Conservation (phyloP, 2,329 filamentous ascomycete species). For the Ophioceras dolichostomum region DNA sequence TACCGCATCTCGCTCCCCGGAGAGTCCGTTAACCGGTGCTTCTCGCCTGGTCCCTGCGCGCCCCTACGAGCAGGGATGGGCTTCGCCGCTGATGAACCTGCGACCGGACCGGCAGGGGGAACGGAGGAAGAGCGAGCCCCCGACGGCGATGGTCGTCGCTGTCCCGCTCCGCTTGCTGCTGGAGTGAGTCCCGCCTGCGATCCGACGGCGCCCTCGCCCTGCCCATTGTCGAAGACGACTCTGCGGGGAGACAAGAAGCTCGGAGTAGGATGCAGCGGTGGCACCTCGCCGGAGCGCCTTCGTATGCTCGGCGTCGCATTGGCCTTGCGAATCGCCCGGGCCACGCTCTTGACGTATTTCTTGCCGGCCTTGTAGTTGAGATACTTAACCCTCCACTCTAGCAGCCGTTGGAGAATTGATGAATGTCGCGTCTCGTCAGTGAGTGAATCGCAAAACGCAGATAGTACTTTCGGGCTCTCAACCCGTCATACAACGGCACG, state of each 20-base stretch:
- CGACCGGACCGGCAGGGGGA: too few relatives aligned
- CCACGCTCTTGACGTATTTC: conserved; percentile 80
- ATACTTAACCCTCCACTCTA: conserved; percentile 91
- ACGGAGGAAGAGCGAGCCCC: too few relatives aligned
- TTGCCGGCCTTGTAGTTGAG: conserved; percentile 93
- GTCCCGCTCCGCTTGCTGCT: too few relatives aligned
- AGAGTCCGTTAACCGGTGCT: conserved; percentile 25
- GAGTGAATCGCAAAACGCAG: too few relatives aligned
- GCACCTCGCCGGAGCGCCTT: conserved; percentile 16
- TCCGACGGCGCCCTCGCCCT: conserved; percentile 6
- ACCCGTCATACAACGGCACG: too few relatives aligned
- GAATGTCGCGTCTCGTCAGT: too few relatives aligned
- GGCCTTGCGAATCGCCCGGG: conserved; percentile 51
- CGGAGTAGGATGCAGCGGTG: conserved; percentile 19
- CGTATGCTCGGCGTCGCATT: conserved; percentile 29
- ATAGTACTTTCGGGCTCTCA: too few relatives aligned
- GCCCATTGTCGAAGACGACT: conserved; percentile 4
- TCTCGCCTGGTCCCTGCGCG: conserved; percentile 16
- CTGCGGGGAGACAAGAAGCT: conserved; percentile 16
- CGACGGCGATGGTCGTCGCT: too few relatives aligned
- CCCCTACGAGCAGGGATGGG: conserved; percentile 9
- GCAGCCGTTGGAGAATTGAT: too few relatives aligned
- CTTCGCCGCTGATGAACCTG: conserved; percentile 6
- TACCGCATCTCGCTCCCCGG: conserved; percentile 30
- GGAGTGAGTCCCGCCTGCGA: too few relatives aligned